phyloP scores from a whole-genome alignment of 257 asterid genomes.

The Eucommia ulmoides region DNA sequence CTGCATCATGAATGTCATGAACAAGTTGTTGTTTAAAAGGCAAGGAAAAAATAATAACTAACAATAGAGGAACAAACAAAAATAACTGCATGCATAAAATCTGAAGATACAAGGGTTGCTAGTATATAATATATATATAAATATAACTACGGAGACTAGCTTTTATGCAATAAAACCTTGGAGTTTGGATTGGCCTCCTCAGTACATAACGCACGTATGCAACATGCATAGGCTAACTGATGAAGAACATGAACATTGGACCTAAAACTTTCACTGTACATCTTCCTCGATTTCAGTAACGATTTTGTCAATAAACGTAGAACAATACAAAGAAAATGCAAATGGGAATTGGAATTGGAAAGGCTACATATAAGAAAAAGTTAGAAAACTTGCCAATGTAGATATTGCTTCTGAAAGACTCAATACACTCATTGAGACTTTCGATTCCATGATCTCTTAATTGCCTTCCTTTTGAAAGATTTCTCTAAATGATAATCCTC shows the following conservation, averaged over 20 bases:
- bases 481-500: constrained; percentile 39
- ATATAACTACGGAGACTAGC: constrained; percentile 31
- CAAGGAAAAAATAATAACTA: constrained; percentile 8
- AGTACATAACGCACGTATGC: constrained; percentile 56
- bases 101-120: constrained; percentile 4
- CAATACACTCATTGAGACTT: constrained; percentile 42
- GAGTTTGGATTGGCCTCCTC: constrained; percentile 48
- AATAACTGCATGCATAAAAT: neutral
- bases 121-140: constrained; percentile 9
- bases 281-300: constrained; percentile 30
- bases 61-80: neutral
- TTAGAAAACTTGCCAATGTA: constrained; percentile 34
- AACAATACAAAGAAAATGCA: constrained; percentile 5
- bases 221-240: constrained; percentile 51
- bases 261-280: constrained; percentile 22
- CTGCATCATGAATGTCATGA: constrained; percentile 59
- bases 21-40: constrained; percentile 49
- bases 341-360: constrained; percentile 5
- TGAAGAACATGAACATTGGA: constrained; percentile 45
- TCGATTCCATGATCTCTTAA: constrained; percentile 51
- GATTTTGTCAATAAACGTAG: constrained; percentile 12
- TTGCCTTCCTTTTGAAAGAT: constrained; percentile 62
- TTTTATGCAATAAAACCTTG: constrained; percentile 34
- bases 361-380: constrained; percentile 2
- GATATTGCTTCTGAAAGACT: constrained; percentile 61